These are phyloP conservation scores for Saccharomycopsis phalli DNA, from an alignment of 1,139 yeast genomes.

Conservation along the genomic window DNA sequence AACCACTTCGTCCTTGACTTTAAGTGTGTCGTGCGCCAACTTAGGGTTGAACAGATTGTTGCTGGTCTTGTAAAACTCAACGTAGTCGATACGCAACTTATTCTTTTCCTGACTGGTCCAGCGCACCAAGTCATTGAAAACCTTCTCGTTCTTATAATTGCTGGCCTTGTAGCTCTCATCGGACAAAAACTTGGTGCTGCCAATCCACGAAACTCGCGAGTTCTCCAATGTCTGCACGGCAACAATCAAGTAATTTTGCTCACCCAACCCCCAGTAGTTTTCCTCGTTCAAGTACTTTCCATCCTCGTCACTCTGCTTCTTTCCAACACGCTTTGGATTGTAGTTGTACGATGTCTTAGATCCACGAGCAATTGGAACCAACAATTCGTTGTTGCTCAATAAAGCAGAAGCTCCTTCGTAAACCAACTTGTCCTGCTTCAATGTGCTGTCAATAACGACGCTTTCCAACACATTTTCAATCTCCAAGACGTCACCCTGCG, in stretches of 20 bases:
- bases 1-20: slow-evolving; percentile 59
- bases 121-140: slow-evolving; percentile 43
- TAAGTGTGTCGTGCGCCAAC: slow-evolving; percentile 34
- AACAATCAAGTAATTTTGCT: slow-evolving; percentile 69
- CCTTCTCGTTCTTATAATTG: slow-evolving; percentile 27
- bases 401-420: slow-evolving; percentile 46
- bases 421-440: slow-evolving; percentile 23
- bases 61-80: slow-evolving; percentile 32
- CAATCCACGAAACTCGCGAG: slow-evolving; percentile 78
- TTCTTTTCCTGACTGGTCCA: slow-evolving; percentile 75
- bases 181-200: slow-evolving; percentile 47
- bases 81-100: slow-evolving; percentile 49
- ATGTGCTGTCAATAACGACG: slow-evolving; percentile 20
- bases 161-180: slow-evolving; percentile 26
- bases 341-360: slow-evolving; percentile 59
- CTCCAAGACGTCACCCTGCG: slow-evolving; percentile 25
- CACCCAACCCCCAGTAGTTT: slow-evolving; percentile 65
- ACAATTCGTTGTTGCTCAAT: slow-evolving; percentile 48
- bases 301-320: slow-evolving; percentile 38
- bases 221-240: slow-evolving; percentile 76
- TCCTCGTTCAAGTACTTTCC: slow-evolving; percentile 23
- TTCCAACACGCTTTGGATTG: slow-evolving; percentile 29
- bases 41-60: slow-evolving; percentile 19
- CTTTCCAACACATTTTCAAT: slow-evolving; percentile 21
- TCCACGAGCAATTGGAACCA: slow-evolving; percentile 66